A percentile compares a stretch with the other conserved stretches of the same genome.
Evolutionary conservation across 148 eudicot species (phyloP).

Genomic region (Tetragonia tetragonoides): DNA sequence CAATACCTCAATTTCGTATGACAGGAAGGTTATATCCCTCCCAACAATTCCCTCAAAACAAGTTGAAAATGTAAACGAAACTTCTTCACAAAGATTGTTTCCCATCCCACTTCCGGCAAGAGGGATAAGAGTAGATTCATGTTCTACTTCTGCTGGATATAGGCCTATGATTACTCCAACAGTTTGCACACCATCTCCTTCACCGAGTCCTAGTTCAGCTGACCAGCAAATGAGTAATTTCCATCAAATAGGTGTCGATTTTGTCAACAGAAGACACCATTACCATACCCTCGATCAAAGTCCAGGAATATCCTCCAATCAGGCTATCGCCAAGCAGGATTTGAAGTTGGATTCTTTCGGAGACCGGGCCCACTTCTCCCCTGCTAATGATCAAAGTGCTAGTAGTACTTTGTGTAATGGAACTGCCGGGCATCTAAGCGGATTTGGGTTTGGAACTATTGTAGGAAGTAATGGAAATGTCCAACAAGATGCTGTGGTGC

Average conservation of each 20-base stretch:
- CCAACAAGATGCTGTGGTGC: slow-evolving; percentile 20
- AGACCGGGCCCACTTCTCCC: slow-evolving; percentile 38
- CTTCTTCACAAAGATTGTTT: slow-evolving; percentile 38
- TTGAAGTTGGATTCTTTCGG: slow-evolving; percentile 36
- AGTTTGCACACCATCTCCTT: slow-evolving; percentile 33
- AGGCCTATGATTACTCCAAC: slow-evolving; percentile 33
- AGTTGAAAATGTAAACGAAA: slow-evolving; percentile 31
- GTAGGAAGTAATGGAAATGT: slow-evolving; percentile 38
- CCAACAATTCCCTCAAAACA: slow-evolving; percentile 31
- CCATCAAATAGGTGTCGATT: slow-evolving; percentile 26
- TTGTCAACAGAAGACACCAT: slow-evolving; percentile 16
- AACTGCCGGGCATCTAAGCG: slow-evolving; percentile 32
- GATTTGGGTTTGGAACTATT: slow-evolving; percentile 32
- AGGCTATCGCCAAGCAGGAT: slow-evolving; percentile 33
- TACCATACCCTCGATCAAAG: slow-evolving; percentile 33
- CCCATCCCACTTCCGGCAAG: slow-evolving; percentile 47
- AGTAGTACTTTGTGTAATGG: slow-evolving; percentile 54
- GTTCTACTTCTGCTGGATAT: slow-evolving; percentile 23
- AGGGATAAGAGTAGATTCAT: slow-evolving; percentile 41
- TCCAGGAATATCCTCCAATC: slow-evolving; percentile 31
- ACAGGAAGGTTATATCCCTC: slow-evolving; percentile 27
- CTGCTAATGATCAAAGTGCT: slow-evolving; percentile 58
- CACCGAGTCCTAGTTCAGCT: slow-evolving; percentile 44
- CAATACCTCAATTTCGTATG: slow-evolving; percentile 28
- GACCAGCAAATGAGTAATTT: slow-evolving; percentile 32